Evolutionary conservation across 345 rosid genomes (phyloP).

Genomic region (Nasturtium officinale): DNA sequence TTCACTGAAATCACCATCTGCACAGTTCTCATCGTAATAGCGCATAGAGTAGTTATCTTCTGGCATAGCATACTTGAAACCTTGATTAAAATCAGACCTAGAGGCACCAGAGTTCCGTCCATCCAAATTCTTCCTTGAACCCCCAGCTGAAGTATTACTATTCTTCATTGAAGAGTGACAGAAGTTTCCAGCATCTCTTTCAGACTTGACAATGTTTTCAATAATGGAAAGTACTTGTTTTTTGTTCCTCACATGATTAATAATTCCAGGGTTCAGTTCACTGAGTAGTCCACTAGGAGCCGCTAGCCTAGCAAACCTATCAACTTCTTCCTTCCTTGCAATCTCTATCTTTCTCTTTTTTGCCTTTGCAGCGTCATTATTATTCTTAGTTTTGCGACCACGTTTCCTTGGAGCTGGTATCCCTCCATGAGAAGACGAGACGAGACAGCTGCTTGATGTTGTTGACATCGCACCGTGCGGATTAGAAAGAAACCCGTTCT

Average conservation of each 20-base stretch:
- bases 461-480: constrained; percentile 34
- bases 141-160: constrained; percentile 9
- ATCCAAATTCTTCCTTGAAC: constrained; percentile 30
- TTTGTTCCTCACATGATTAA: constrained; percentile 89
- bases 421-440: constrained; percentile 62
- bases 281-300: constrained; percentile 92
- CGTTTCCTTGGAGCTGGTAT: constrained; percentile 77
- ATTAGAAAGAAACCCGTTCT: constrained; percentile 79
- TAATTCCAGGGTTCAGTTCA: constrained; percentile 88
- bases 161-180: constrained; percentile 5
- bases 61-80: constrained; percentile 28
- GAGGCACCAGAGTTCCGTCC: constrained; percentile 19
- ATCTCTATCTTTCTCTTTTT: constrained; percentile 73
- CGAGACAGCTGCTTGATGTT: constrained; percentile 29
- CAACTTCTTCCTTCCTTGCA: constrained; percentile 79
- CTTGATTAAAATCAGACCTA: constrained; percentile 26
- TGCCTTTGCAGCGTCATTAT: constrained; percentile 25
- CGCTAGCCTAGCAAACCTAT: constrained; percentile 75
- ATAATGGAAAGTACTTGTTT: constrained; percentile 95
- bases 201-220: constrained; percentile 69
- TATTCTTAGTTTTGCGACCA: constrained; percentile 58
- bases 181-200: constrained; percentile 38
- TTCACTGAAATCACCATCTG: constrained; percentile 34
- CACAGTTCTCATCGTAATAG: constrained; percentile 11
- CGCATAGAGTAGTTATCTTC: constrained; percentile 19